phyloP scores from a whole-genome alignment of 2,329 filamentous ascomycete species.

The Fusarium kyushuense region DNA sequence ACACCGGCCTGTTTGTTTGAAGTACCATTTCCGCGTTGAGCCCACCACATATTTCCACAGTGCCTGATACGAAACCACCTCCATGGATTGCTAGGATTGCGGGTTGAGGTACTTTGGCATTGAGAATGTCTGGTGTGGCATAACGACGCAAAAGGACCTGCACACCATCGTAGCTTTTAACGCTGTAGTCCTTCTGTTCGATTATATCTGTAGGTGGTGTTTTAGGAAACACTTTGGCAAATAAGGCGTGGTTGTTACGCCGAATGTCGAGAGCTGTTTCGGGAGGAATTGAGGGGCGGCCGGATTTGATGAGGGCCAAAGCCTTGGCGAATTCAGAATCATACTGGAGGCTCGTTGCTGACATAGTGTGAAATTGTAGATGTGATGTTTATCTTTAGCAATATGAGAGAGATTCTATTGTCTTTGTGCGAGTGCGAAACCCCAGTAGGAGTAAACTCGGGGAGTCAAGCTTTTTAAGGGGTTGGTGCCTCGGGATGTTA shows the following conservation, averaged over 20 bases:
- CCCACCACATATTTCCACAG: slow-evolving; percentile 16
- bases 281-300: slow-evolving; percentile 6
- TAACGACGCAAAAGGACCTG: slow-evolving; percentile 34
- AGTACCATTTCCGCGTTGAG: slow-evolving; percentile 7
- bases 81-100: slow-evolving; percentile 34
- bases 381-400: neutral
- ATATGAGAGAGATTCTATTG: neutral
- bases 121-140: slow-evolving; percentile 18
- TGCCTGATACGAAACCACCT: slow-evolving; percentile 32
- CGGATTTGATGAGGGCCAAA: slow-evolving; percentile 27
- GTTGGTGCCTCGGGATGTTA: neutral
- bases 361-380: slow-evolving; percentile 3
- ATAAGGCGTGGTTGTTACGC: slow-evolving; percentile 10
- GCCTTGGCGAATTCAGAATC: slow-evolving; percentile 38
- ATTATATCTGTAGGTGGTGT: slow-evolving; percentile 5
- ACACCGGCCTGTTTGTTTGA: slow-evolving; percentile 22
- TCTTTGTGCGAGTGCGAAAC: neutral
- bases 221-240: slow-evolving; percentile 16
- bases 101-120: slow-evolving; percentile 21
- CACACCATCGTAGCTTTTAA: slow-evolving; percentile 31
- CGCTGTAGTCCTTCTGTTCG: slow-evolving; percentile 20
- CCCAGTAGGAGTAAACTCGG: neutral
- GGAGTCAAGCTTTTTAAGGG: neutral
- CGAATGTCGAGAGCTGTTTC: slow-evolving; percentile 35
- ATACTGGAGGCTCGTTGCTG: slow-evolving; percentile 21